Base-by-base conservation (phyloP, 202 grass and related monocot species). In the Zoysia matrella region DNA sequence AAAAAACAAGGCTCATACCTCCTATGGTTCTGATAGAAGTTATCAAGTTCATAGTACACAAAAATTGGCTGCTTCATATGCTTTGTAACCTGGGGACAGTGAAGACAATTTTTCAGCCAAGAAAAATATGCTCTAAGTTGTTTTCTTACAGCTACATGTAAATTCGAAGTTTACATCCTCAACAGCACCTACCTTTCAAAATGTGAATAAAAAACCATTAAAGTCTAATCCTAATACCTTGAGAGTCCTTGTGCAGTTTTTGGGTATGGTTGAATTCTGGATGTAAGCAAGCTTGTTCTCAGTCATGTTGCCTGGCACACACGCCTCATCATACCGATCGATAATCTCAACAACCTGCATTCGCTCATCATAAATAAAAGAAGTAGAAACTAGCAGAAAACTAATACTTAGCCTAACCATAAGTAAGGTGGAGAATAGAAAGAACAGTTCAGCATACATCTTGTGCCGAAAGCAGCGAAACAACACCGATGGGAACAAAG, bases 11-110 rank as follows among this genome's bases (percentile, higher is more conserved):
- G 7, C 66, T 11, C 54, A 69, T 98, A 98, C 96, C 96, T 99
- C 77, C 96, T 95, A 87, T 99, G 96, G 85, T 99, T 99, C 83
- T 99, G 96, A 86, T 99, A 99, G 83, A 99, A 99, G 75, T 95
- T 99, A 51, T 99, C 93, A 1, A 99, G 96, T 83, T 99, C 83
- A 67, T 99, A 99, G 76, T 99, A 99, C 47, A 99, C 93, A 83
- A 89, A 99, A 70, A 99, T 99, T 55, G 96, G 96, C 52, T 88
- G 83, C 47, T 87, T 82, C 96, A 99, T 99, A 78, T 89, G 52
- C 81, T 92, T 95, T 6, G 85, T 86, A 71, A 99, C 80, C 96
- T 99, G 86, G 6, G 86, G 76, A 61, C 48, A 80, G 30, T 9
- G 8, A 63, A 65, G 36, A 64, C 22, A 71, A 42, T 2, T 54